phyloP scores from a whole-genome alignment of 345 rosid species.

The Hypericum perforatum region DNA sequence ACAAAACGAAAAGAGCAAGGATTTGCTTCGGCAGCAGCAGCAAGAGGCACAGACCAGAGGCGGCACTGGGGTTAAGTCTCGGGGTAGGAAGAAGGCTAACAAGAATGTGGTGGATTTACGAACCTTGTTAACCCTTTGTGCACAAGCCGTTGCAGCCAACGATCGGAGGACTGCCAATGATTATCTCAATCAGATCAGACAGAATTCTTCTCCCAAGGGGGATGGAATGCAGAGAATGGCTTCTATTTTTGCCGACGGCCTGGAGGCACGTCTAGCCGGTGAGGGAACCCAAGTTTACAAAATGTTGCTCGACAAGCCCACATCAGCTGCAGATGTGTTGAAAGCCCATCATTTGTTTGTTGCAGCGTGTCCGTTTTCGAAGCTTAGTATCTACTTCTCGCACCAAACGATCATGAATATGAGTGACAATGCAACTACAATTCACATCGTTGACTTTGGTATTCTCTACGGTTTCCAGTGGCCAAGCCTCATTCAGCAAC shows the following conservation, averaged over 20 bases:
- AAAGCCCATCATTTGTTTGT: slow-evolving; percentile 40
- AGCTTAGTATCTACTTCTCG: slow-evolving; percentile 38
- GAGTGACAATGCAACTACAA: slow-evolving; percentile 31
- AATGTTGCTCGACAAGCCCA: slow-evolving; percentile 18
- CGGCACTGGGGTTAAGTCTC: slow-evolving; percentile 20
- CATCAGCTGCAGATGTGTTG: slow-evolving; percentile 41
- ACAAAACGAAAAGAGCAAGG: slow-evolving; percentile 22
- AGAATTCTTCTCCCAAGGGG: slow-evolving; percentile 30
- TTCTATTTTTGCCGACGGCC: slow-evolving; percentile 32
- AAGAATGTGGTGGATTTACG: slow-evolving; percentile 41
- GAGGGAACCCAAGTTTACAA: slow-evolving; percentile 32
- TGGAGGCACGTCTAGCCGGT: slow-evolving; percentile 43
- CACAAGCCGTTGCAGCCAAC: slow-evolving; percentile 39
- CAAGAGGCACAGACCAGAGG: slow-evolving; percentile 25
- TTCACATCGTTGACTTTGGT: slow-evolving; percentile 56
- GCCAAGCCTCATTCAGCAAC: slow-evolving; percentile 46
- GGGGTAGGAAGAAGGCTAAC: slow-evolving; percentile 32
- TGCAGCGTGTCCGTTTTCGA: slow-evolving; percentile 43
- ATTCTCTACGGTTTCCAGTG: slow-evolving; percentile 52
- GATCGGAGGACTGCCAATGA: slow-evolving; percentile 34
- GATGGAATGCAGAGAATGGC: slow-evolving; percentile 46
- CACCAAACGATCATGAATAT: slow-evolving; percentile 38
- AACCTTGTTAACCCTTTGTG: slow-evolving; percentile 44
- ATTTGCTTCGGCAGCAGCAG: slow-evolving; percentile 17
- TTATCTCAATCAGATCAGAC: slow-evolving; percentile 36